Evolutionary conservation across 345 rosid genomes (phyloP), one percentile per base, ranked within the genome.

Genomic region (Aquilaria malaccensis): DNA sequence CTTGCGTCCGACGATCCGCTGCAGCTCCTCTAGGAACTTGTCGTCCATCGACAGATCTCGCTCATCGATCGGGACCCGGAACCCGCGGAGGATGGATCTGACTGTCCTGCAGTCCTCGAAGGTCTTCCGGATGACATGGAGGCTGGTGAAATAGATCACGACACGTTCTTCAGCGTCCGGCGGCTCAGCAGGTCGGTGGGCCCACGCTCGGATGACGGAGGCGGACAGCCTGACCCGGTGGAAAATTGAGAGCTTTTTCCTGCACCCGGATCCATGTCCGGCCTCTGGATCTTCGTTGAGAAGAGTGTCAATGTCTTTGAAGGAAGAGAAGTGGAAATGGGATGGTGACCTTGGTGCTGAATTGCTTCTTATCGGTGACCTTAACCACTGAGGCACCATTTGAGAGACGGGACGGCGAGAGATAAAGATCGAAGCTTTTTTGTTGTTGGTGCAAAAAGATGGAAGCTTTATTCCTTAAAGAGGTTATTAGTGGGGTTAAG

Each of bases 21-120:
- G 77, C 47, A 88, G 50, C 79, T 91, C 92, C 4, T 77, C 78
- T 13, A 73, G 63, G 66, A 84, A 88, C 3, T 33, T 58, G 1
- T 75, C 59, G 43, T 88, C 92, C 94, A 91, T 80, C 6, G 89
- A 83, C 67, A 91, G 66, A 71, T 91, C 97, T 4, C 94, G 86
- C 45, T 91, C 96, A 74, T 91, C 97, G 48, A 85, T 66, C 0
- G 75, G 70, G 59, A 82, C 83, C 0, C 80, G 71, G 49, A 78
- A 64, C 3, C 77, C 82, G 0, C 76, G 80, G 41, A 91, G 85
- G 65, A 91, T 85, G 4, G 89, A 79, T 46, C 77, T 58, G 65
- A 86, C 88, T 43, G 68, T 15, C 51, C 73, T 65, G 77, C 96
- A 88, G 63, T 85, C 96, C 61, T 85, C 89, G 72, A 73, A 86